These are phyloP conservation scores for Sphaerostilbella broomeana DNA, from an alignment of 2,329 filamentous ascomycete genomes.

Conservation along the genomic window DNA sequence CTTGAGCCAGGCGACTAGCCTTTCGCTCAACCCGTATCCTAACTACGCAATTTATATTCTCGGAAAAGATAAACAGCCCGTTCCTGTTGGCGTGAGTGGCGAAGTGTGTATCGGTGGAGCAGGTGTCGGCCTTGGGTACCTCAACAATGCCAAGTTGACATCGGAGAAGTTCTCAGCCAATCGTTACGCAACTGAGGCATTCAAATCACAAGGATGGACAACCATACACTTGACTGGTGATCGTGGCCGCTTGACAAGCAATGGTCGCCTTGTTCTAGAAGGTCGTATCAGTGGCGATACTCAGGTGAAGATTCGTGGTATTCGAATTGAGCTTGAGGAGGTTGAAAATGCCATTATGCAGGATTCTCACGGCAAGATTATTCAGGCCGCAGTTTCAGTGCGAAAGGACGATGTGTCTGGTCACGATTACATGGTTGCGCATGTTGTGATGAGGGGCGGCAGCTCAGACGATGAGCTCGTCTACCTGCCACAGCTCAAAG, in stretches of 20 bases:
- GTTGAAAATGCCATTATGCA: constrained; percentile 20
- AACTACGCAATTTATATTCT: constrained; percentile 35
- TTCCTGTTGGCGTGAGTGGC: constrained; percentile 15
- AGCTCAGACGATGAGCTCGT: constrained; percentile 7
- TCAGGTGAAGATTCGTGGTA: constrained; percentile 37
- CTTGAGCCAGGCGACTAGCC: neutral
- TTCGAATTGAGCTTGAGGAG: constrained; percentile 40
- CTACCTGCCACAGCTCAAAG: too few relatives aligned
- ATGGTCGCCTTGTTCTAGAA: constrained; percentile 28
- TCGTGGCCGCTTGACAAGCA: constrained; percentile 16
- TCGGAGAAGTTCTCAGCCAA: constrained; percentile 8
- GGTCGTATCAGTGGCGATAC: constrained; percentile 33
- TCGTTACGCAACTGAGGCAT: constrained; percentile 1
- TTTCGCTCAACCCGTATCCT: constrained; percentile 10
- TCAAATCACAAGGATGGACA: constrained; percentile 15
- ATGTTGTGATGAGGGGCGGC: constrained; percentile 18
- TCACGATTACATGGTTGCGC: constrained; percentile 19
- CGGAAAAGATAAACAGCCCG: constrained; percentile 21
- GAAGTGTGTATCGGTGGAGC: constrained; percentile 24
- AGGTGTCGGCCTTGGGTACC: constrained; percentile 35
- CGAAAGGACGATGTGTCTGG: constrained; percentile 13
- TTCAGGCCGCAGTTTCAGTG: constrained; percentile 17
- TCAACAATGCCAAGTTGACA: constrained; percentile 21
- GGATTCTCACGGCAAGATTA: constrained; percentile 11
- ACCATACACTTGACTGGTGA: constrained; percentile 31